Conservation (phyloP, 169 alveolate species). For the Babesia microti region DNA sequence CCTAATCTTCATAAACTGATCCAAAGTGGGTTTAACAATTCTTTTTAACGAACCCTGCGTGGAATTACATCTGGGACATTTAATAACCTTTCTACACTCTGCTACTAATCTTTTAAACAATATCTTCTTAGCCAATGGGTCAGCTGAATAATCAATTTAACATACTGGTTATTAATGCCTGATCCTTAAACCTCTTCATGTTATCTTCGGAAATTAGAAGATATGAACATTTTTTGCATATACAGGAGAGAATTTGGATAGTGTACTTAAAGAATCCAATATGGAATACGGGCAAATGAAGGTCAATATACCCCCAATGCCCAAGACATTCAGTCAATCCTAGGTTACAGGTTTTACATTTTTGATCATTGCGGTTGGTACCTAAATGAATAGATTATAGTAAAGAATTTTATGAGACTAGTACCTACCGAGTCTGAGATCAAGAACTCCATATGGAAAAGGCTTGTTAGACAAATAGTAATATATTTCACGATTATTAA, state of each 20-base stretch:
- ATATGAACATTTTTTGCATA: slow-evolving; percentile 86
- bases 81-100: slow-evolving; percentile 62
- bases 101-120: slow-evolving; percentile 68
- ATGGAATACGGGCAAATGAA: slow-evolving; percentile 94
- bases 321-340: slow-evolving; percentile 89
- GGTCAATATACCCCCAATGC: slow-evolving; percentile 90
- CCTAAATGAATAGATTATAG: slow-evolving; percentile 8
- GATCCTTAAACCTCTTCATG: slow-evolving; percentile 56
- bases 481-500: slow-evolving; percentile 61
- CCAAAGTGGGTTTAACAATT: slow-evolving; percentile 67
- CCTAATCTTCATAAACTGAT: slow-evolving; percentile 75
- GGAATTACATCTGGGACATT: slow-evolving; percentile 69
- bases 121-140: slow-evolving; percentile 54
- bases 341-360: slow-evolving; percentile 83
- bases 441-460: slow-evolving; percentile 66
- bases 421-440: slow-evolving; percentile 43
- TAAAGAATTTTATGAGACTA: not conserved
- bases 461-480: slow-evolving; percentile 56
- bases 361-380: slow-evolving; percentile 41
- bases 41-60: slow-evolving; percentile 72
- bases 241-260: slow-evolving; percentile 74
- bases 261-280: slow-evolving; percentile 91
- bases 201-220: slow-evolving; percentile 69
- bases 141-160: slow-evolving; percentile 58
- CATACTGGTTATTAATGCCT: slow-evolving; percentile 55